Base-by-base conservation (phyloP, 495 filamentous ascomycete species). In the Neurospora sp. region DNA sequence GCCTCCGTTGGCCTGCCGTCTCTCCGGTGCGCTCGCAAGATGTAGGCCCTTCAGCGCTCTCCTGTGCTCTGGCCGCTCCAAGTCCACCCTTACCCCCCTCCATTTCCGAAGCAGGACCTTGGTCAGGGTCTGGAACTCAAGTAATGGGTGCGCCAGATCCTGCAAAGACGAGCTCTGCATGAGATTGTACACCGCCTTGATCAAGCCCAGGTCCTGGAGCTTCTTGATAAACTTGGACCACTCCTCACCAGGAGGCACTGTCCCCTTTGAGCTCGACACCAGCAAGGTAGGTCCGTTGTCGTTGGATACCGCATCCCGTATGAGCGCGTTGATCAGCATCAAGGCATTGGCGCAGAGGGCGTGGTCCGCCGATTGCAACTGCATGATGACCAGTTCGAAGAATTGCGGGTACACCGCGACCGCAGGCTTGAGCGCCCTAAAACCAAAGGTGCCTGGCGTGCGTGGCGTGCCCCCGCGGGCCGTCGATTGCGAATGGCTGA, bases 201-300 rank as follows among this genome's bases (percentile, higher is more conserved):
- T 98, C 46, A 97, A 89, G 1, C 96, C 96, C 35, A 98, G 83
- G 81, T 98, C 95, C 78, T 98, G 96, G 72, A 98, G 82, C 76
- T 88, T 87, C 82, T 96, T 96, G 72, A 99, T 95, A 78, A 98
- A 97, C 73, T 91, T 94, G 18, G 94, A 93, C 96, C 96, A 99
- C 78, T 98, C 94, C 76, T 89, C 88, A 35, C 85, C 87, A 10
- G 79, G 77, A 10, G 79, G 77, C 1, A 80, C 83, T 71, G 69
- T 74, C 2, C 76, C 78, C 75, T 80, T 84, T 20, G 73, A 27
- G 4, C 37, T 46, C 9, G 80, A 77, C 68, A 88, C 89, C 2
- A 66, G 53, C 27, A 66, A 66, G 70, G 70, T 76, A 69, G 42
- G 22, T 70, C 69, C 75, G 18, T 31, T 85, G 69, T 95, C 93